Conservation (phyloP, 345 rosid species). For the Corymbia maculata region DNA sequence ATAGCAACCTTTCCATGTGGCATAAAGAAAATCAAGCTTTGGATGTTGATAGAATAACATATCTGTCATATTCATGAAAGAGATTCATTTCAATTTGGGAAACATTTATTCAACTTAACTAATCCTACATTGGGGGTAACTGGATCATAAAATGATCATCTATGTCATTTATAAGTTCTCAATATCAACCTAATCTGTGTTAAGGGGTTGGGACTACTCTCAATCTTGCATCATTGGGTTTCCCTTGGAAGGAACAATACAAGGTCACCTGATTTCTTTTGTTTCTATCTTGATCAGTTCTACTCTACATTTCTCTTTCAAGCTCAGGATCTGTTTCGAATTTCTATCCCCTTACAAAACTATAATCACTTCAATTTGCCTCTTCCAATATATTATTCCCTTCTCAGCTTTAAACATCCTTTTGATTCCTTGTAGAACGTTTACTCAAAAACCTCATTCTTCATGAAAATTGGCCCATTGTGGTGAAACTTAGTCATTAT, state of each 20-base stretch:
- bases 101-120: not conserved
- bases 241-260: not conserved
- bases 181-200: not conserved
- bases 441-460: not conserved
- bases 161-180: not conserved
- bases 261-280: not conserved
- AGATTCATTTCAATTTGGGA: not conserved
- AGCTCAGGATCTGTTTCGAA: not conserved
- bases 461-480: not conserved
- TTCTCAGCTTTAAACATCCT: not conserved
- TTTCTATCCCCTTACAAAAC: not conserved
- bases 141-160: not conserved
- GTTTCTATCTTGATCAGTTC: not conserved
- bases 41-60: not conserved
- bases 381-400: not conserved
- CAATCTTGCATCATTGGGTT: not conserved
- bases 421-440: not conserved
- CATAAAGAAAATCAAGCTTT: not conserved
- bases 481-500: not conserved
- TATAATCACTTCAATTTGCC: not conserved
- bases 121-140: not conserved
- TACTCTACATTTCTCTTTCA: not conserved
- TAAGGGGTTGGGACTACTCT: not conserved
- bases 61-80: not conserved
- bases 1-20: not conserved